Conservation (phyloP, 805 yeast genomes). For the Ogataea zsoltii region DNA sequence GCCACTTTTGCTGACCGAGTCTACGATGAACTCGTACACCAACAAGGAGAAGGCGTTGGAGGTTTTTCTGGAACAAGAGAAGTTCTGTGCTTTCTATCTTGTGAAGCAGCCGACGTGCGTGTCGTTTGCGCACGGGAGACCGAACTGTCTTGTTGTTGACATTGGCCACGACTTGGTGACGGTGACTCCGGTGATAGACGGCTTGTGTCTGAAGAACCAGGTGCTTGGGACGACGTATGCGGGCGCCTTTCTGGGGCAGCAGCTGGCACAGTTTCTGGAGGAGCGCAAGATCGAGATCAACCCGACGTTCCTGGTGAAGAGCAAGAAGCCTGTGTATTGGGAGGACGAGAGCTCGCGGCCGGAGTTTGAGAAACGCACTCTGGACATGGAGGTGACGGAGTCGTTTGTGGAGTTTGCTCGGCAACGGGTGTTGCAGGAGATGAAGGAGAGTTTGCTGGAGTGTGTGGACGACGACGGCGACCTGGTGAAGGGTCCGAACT, state of each 20-base stretch:
- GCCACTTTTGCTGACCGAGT: constrained; percentile 83
- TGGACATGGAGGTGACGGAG: constrained; percentile 41
- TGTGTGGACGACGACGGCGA: constrained; percentile 35
- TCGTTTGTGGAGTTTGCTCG: constrained; percentile 59
- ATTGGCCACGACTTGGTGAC: constrained; percentile 77
- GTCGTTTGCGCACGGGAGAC: constrained; percentile 85
- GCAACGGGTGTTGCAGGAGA: constrained; percentile 60
- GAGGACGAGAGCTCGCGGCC: constrained; percentile 26
- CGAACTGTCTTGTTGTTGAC: constrained; percentile 83
- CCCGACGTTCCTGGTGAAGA: constrained; percentile 52
- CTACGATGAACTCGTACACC: constrained; percentile 73
- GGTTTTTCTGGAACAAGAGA: constrained; percentile 63
- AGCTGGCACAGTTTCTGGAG: constrained; percentile 44
- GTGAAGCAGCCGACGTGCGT: constrained; percentile 86
- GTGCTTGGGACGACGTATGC: constrained; percentile 72
- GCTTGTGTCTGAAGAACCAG: constrained; percentile 69
- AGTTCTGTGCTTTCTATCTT: constrained; percentile 77
- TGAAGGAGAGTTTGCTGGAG: constrained; percentile 70
- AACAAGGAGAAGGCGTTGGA: constrained; percentile 74
- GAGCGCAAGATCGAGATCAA: constrained; percentile 35
- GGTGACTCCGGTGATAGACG: constrained; percentile 83
- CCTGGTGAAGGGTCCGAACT: constrained; percentile 12
- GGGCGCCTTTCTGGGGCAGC: constrained; percentile 65
- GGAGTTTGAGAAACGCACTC: constrained; percentile 29
- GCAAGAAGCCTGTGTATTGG: constrained; percentile 40